Evolutionary conservation across 2,329 filamentous ascomycete species (phyloP), one percentile per base, ranked within the genome.

Genomic region (Fusarium graminum): DNA sequence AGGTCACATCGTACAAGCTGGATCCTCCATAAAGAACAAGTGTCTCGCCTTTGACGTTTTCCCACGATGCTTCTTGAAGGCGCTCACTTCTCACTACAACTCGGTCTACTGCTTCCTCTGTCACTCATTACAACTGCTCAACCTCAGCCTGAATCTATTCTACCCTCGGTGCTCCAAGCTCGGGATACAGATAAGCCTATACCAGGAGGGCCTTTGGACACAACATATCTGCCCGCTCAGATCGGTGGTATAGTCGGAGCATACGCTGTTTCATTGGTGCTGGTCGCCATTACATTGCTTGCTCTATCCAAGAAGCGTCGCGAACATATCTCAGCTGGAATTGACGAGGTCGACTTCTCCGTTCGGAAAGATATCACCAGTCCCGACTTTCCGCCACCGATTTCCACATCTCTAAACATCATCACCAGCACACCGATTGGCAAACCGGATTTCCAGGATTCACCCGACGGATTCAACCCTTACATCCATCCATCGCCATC

Each of bases 241-340:
- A 89, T 97, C 70, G 90, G 91, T 66, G 92, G 90, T 68, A 91
- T 98, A 61, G 85, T 94, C 59, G 93, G 90, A 63, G 90, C 92
- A 59, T 97, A 97, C 86, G 84, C 94, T 59, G 77, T 92, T 62
- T 92, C 88, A 34, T 84, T 96, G 74, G 83, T 93, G 72, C 78
- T 95, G 72, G 87, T 95, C 72, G 89, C 92, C 71, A 81, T 87
- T 32, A 80, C 87, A 44, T 81, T 93, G 9, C 81, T 93, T 40
- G 76, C 86, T 22, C 82, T 93, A 9, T 80, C 85, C 51, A 87
- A 83, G 75, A 82, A 77, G 59, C 81, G 86, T 22, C 84, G 85
- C 25, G 79, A 84, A 46, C 84, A 82, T 61, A 77, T 88, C 42
- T 73, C 75, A 49, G 81, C 76, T 77, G 88, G 77, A 75, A 86